These are phyloP conservation scores for Kurtzmaniella quercitrusa DNA, from an alignment of 1,139 yeast genomes.

Conservation along the genomic window DNA sequence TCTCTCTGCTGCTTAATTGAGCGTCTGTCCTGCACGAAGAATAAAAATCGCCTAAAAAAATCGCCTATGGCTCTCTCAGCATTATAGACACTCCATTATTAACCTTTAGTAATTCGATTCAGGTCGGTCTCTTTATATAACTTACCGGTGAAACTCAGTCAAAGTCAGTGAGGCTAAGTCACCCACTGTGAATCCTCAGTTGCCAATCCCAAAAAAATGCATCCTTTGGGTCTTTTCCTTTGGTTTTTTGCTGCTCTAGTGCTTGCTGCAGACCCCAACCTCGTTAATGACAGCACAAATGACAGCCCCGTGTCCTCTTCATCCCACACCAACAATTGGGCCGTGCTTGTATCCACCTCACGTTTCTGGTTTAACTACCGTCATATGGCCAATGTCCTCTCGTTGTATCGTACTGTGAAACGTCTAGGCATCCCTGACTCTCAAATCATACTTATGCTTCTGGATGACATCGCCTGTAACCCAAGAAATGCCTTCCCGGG, in stretches of 20 bases:
- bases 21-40: no score
- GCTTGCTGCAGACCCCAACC: slow-evolving; percentile 1
- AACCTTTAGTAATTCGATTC: no score
- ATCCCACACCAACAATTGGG: slow-evolving; percentile 83
- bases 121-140: no score
- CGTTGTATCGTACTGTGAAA: slow-evolving; percentile 93
- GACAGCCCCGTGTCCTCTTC: slow-evolving; percentile 17
- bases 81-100: no score
- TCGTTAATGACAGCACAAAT: no score
- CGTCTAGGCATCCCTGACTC: slow-evolving; percentile 96
- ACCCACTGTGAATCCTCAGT: no score
- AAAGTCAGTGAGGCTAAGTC: no score
- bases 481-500: slow-evolving; percentile 96
- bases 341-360: slow-evolving; percentile 91
- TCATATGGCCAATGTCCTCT: slow-evolving; percentile 94
- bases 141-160: no score
- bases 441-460: slow-evolving; percentile 90
- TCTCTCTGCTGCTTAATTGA: no score
- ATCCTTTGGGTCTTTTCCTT: neutral
- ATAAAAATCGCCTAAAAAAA: no score
- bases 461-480: slow-evolving; percentile 96
- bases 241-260: slow-evolving; percentile 2
- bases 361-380: slow-evolving; percentile 97
- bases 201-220: no score
- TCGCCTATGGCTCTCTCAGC: no score